These are phyloP conservation scores for Plenodomus lindquistii DNA, from an alignment of 2,329 filamentous ascomycete genomes.

Conservation along the genomic window DNA sequence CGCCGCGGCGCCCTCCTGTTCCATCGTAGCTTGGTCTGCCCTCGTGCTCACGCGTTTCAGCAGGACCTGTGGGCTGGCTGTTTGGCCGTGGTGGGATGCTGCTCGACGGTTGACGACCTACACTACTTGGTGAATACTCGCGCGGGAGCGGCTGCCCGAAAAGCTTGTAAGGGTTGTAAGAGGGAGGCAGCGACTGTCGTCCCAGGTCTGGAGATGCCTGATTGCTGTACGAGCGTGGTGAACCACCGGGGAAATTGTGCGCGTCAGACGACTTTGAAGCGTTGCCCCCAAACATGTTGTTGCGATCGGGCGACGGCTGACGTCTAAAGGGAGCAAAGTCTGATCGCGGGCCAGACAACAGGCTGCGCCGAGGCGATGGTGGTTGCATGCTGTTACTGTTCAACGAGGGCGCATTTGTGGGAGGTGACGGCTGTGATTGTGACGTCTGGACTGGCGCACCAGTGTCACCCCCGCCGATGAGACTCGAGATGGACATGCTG, in stretches of 20 bases:
- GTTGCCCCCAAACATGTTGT: slow-evolving; percentile 30
- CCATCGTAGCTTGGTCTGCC: slow-evolving; percentile 26
- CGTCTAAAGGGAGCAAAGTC: slow-evolving; percentile 44
- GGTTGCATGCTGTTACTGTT: slow-evolving; percentile 51
- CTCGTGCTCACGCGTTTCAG: slow-evolving; percentile 29
- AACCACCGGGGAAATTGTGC: slow-evolving; percentile 32
- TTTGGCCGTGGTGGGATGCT: slow-evolving; percentile 44
- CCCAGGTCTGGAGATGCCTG: slow-evolving; percentile 42
- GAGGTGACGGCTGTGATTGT: slow-evolving; percentile 55
- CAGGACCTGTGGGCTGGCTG: slow-evolving; percentile 43
- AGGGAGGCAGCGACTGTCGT: slow-evolving; percentile 36
- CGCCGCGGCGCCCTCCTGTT: slow-evolving; percentile 28
- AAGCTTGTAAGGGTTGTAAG: slow-evolving; percentile 39
- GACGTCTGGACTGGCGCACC: slow-evolving; percentile 42
- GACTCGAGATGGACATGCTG: slow-evolving; percentile 75
- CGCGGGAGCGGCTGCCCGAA: slow-evolving; percentile 36
- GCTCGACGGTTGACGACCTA: slow-evolving; percentile 26
- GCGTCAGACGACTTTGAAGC: slow-evolving; percentile 33
- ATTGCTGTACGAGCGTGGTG: slow-evolving; percentile 40
- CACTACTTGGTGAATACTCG: slow-evolving; percentile 37
- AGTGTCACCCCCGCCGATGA: slow-evolving; percentile 63
- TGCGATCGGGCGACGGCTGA: slow-evolving; percentile 44
- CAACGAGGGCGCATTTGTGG: slow-evolving; percentile 42
- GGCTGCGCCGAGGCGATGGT: slow-evolving; percentile 48
- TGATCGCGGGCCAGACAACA: slow-evolving; percentile 34